These are phyloP conservation scores for Candida easanensis DNA, from an alignment of 805 yeast species.

Conservation along the genomic window DNA sequence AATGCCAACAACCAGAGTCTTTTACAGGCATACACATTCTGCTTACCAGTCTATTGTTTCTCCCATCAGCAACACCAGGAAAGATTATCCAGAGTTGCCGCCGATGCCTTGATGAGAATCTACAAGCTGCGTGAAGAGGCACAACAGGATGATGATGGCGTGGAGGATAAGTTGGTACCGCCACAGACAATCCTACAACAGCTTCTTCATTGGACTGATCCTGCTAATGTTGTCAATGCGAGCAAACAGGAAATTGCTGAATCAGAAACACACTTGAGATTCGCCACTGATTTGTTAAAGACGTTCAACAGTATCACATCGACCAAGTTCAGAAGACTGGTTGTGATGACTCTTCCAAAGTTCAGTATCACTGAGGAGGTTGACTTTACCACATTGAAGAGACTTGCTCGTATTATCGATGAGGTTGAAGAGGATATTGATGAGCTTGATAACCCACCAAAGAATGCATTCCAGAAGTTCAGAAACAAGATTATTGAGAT, in stretches of 20 bases:
- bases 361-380: constrained; percentile 39
- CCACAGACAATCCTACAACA: constrained; percentile 65
- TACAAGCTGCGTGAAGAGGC: constrained; percentile 44
- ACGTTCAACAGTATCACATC: constrained; percentile 45
- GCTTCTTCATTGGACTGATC: constrained; percentile 83
- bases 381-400: constrained; percentile 25
- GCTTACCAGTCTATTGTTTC: constrained; percentile 83
- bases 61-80: constrained; percentile 73
- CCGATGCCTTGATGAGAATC: constrained; percentile 62
- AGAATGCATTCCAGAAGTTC: constrained; percentile 35
- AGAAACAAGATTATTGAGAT: constrained; percentile 19
- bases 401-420: constrained; percentile 27
- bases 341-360: constrained; percentile 49
- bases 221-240: constrained; percentile 55
- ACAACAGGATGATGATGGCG: constrained; percentile 35
- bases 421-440: constrained; percentile 30
- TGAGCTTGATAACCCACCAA: constrained; percentile 31
- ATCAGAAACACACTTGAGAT: constrained; percentile 54
- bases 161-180: constrained; percentile 25
- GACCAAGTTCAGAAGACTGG: constrained; percentile 50
- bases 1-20: constrained; percentile 62
- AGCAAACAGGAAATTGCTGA: constrained; percentile 37
- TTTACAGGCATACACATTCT: constrained; percentile 78
- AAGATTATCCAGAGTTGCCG: constrained; percentile 57
- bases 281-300: constrained; percentile 52